phyloP scores from a whole-genome alignment of 768 basidiomycete species.

The Russula foetens region DNA sequence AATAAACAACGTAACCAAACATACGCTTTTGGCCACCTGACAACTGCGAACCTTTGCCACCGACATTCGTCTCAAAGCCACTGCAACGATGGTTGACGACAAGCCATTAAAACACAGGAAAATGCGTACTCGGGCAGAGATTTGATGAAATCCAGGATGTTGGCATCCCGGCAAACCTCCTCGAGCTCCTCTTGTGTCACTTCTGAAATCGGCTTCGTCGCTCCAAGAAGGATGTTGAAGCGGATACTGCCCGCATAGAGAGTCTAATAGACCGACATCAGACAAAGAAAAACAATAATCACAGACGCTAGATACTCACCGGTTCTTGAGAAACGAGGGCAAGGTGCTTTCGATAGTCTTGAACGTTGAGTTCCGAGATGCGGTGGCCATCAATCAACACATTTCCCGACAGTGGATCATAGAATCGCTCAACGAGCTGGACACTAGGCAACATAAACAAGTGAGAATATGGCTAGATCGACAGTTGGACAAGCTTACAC shows the following conservation, averaged over 20 bases:
- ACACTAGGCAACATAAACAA: slow-evolving; percentile 37
- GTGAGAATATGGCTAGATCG: background rate
- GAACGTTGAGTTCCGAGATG: slow-evolving; percentile 67
- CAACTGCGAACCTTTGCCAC: slow-evolving; percentile 84
- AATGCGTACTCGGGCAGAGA: slow-evolving; percentile 62
- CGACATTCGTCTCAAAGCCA: slow-evolving; percentile 88
- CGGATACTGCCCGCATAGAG: slow-evolving; percentile 80
- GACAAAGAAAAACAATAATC: background rate
- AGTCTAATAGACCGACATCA: slow-evolving; percentile 30
- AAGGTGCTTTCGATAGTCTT: slow-evolving; percentile 79
- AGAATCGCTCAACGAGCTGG: slow-evolving; percentile 73
- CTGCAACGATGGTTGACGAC: slow-evolving; percentile 29
- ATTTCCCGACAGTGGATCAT: slow-evolving; percentile 63
- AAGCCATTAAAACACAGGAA: background rate
- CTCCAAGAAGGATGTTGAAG: slow-evolving; percentile 83
- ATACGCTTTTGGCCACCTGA: slow-evolving; percentile 85
- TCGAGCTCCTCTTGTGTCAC: slow-evolving; percentile 85
- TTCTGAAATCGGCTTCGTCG: slow-evolving; percentile 59
- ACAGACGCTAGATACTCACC: slow-evolving; percentile 16
- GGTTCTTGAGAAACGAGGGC: slow-evolving; percentile 90
- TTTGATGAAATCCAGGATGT: slow-evolving; percentile 81
- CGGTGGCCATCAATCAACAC: slow-evolving; percentile 58
- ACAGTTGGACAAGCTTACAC: slow-evolving; percentile 39
- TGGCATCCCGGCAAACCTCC: slow-evolving; percentile 76
- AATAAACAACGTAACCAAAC: slow-evolving; percentile 18